These are phyloP conservation scores for Podila minutissima DNA, from an alignment of 192 early-diverging fungal species.

Conservation along the genomic window DNA sequence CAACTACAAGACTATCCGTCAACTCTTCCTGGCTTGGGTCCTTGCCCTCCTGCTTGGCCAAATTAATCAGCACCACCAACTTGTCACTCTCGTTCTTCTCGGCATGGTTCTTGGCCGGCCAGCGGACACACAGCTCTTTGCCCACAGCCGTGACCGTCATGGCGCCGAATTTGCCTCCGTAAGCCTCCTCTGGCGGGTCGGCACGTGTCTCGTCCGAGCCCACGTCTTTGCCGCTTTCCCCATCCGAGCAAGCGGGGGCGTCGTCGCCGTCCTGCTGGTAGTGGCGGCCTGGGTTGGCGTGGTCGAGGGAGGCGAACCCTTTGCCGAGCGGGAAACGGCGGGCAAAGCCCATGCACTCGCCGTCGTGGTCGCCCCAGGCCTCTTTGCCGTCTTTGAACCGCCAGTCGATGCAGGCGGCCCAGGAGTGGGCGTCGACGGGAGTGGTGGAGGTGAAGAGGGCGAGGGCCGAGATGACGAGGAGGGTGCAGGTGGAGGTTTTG, in stretches of 20 bases:
- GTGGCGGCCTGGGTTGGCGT: conserved; percentile 18
- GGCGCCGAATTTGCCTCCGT: not conserved
- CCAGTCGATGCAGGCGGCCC: conserved; percentile 35
- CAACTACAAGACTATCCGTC: not conserved
- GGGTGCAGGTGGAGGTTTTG: not conserved
- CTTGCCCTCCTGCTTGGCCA: not conserved
- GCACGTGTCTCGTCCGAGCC: conserved; percentile 7
- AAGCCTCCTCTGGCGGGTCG: not conserved
- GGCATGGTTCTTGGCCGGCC: conserved; percentile 8
- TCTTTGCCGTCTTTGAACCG: not conserved
- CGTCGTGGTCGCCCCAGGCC: conserved; percentile 11
- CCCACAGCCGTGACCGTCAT: not conserved
- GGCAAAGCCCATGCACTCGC: conserved; percentile 11
- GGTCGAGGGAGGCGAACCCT: conserved; percentile 18
- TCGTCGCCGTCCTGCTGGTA: conserved; percentile 22
- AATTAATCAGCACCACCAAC: not conserved
- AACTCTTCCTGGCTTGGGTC: not conserved
- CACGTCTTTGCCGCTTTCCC: conserved; percentile 9
- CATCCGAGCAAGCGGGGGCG: conserved; percentile 14
- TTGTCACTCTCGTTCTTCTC: not conserved
- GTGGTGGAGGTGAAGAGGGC: not conserved
- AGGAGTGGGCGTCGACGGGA: conserved; percentile 29
- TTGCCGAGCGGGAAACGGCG: conserved; percentile 15
- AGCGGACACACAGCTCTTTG: not conserved
- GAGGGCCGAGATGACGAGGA: conserved; percentile 9